These are phyloP conservation scores for Petasospora fabianii DNA, from an alignment of 1,139 yeast genomes.

Conservation along the genomic window DNA sequence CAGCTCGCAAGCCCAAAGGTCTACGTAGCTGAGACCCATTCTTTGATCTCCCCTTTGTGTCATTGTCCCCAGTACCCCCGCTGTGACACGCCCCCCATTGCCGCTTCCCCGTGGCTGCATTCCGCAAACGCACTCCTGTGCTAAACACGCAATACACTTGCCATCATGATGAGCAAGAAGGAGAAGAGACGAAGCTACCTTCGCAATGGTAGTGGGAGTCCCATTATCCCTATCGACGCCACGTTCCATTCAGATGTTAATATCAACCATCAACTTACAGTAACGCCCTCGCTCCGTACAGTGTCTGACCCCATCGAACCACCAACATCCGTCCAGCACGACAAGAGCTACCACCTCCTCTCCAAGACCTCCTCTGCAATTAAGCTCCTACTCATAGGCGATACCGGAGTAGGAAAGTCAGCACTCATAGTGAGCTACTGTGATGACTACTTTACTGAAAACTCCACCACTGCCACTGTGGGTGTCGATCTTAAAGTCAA, in stretches of 20 bases:
- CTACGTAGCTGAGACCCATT: no score
- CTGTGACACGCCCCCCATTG: no score
- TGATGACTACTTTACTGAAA: conserved; percentile 31
- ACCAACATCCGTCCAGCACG: conserved; percentile 18
- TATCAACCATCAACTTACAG: conserved; percentile 21
- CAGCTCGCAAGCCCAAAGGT: no score
- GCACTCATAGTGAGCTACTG: conserved; percentile 39
- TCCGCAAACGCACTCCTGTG: no score
- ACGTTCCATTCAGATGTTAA: conserved; percentile 22
- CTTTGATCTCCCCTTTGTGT: no score
- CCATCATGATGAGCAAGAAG: conserved; percentile 12
- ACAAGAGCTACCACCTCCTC: conserved; percentile 14
- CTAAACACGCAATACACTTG: no score
- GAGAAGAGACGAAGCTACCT: conserved; percentile 24
- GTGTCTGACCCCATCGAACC: conserved; percentile 15
- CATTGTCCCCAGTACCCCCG: no score
- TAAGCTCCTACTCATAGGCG: conserved; percentile 37
- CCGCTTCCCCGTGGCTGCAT: no score
- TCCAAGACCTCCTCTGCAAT: conserved; percentile 28
- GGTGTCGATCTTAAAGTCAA: conserved; percentile 64
- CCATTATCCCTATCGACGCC: conserved; percentile 26
- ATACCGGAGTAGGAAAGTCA: conserved; percentile 42
- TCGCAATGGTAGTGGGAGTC: conserved; percentile 23
- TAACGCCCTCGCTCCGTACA: conserved; percentile 10
- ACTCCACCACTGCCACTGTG: conserved; percentile 40